Percentiles rank a stretch among this genome's conserved stretches.
Evolutionary conservation across 2,329 filamentous ascomycete genomes (phyloP).

Genomic region (Fusarium nematophilum): DNA sequence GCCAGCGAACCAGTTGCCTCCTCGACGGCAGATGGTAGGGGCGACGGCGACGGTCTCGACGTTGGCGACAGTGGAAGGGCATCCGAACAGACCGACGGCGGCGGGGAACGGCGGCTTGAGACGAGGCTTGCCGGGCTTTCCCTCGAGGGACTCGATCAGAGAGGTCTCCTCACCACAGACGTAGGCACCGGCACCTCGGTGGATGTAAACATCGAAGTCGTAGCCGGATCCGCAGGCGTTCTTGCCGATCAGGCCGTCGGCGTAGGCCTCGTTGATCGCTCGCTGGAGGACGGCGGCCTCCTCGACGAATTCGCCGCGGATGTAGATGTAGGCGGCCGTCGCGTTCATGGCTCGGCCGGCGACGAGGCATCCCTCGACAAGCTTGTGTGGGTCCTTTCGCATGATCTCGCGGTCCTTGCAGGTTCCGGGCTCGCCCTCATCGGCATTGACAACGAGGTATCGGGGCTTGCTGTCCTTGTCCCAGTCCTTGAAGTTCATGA

Average conservation of each 20-base stretch:
- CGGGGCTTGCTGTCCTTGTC: slow-evolving; percentile 96
- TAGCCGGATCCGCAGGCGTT: slow-evolving; percentile 97
- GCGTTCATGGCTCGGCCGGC: slow-evolving; percentile 99
- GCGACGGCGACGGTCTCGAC: slow-evolving; percentile 97
- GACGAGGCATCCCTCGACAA: slow-evolving; percentile 95
- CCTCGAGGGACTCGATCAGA: slow-evolving; percentile 96
- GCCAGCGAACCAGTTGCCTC: slow-evolving; percentile 89
- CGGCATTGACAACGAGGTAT: slow-evolving; percentile 97
- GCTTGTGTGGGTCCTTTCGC: slow-evolving; percentile 99
- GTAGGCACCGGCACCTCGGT: slow-evolving; percentile 97
- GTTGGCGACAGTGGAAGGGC: slow-evolving; percentile 97
- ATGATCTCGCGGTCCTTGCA: slow-evolving; percentile 99
- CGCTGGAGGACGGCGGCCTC: slow-evolving; percentile 93
- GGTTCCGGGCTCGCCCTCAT: slow-evolving; percentile 98
- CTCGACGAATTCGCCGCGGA: slow-evolving; percentile 97
- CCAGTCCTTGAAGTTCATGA: slow-evolving; percentile 99
- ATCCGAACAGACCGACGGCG: slow-evolving; percentile 96
- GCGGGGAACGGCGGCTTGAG: slow-evolving; percentile 99
- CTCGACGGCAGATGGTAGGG: slow-evolving; percentile 94
- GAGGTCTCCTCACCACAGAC: slow-evolving; percentile 99
- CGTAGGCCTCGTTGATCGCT: slow-evolving; percentile 97
- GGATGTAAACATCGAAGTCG: slow-evolving; percentile 96
- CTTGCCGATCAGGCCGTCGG: slow-evolving; percentile 94
- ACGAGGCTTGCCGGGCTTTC: slow-evolving; percentile 97
- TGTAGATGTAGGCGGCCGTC: slow-evolving; percentile 98